Percentiles rank a stretch among this genome's conserved stretches.
phyloP scores from a whole-genome alignment of 2,329 filamentous ascomycete species.

The Fusarium armeniacum region DNA sequence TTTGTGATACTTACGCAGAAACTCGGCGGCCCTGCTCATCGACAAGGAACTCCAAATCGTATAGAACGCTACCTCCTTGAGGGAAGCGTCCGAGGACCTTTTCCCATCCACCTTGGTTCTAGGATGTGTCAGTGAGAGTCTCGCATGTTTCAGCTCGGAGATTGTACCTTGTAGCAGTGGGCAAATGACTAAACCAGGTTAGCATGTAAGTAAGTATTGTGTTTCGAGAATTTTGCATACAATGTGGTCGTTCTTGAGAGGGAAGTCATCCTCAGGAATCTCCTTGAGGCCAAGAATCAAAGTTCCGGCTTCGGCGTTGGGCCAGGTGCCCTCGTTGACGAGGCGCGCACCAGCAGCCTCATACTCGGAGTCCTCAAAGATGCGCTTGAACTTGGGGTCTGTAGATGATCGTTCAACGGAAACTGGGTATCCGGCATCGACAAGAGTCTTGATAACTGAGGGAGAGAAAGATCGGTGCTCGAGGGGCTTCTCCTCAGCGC shows the following conservation, averaged over 20 bases:
- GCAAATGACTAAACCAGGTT: slow-evolving; percentile 67
- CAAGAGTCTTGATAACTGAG: slow-evolving; percentile 65
- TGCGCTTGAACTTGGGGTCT: slow-evolving; percentile 70
- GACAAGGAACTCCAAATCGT: slow-evolving; percentile 89
- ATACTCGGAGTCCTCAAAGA: slow-evolving; percentile 74
- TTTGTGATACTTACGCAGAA: slow-evolving; percentile 20
- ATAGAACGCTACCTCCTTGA: slow-evolving; percentile 70
- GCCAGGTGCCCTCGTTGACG: slow-evolving; percentile 76
- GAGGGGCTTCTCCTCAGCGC: slow-evolving; percentile 71
- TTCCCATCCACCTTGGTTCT: slow-evolving; percentile 83
- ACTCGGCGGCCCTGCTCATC: slow-evolving; percentile 61
- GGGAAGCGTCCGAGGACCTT: slow-evolving; percentile 84
- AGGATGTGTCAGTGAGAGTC: slow-evolving; percentile 73
- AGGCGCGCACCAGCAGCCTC: slow-evolving; percentile 73
- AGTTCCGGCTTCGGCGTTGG: slow-evolving; percentile 74
- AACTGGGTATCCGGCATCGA: slow-evolving; percentile 78
- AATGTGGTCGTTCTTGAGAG: slow-evolving; percentile 50
- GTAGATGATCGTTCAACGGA: slow-evolving; percentile 70
- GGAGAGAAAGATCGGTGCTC: slow-evolving; percentile 55
- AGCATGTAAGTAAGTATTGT: background rate
- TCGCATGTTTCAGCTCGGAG: slow-evolving; percentile 66
- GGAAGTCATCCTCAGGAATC: slow-evolving; percentile 78
- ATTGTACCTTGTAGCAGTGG: slow-evolving; percentile 75
- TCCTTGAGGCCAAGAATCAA: slow-evolving; percentile 85
- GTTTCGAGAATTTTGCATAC: slow-evolving; percentile 4